These are phyloP conservation scores for Chrysanthemum seticuspe DNA, from an alignment of 129 eudicot species.

Conservation along the genomic window DNA sequence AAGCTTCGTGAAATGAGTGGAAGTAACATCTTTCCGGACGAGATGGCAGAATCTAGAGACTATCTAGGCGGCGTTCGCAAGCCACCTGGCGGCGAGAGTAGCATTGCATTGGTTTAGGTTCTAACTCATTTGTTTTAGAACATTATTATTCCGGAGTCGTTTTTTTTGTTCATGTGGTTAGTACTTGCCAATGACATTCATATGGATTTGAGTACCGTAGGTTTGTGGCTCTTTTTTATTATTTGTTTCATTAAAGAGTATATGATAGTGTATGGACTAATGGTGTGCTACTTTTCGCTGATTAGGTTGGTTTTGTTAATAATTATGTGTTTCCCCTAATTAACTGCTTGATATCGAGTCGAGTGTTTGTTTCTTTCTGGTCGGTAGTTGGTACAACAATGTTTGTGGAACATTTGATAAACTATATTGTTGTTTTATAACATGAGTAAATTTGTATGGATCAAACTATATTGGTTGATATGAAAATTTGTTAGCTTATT, in stretches of 20 bases:
- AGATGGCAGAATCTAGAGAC: constrained; percentile 80
- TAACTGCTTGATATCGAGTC: constrained; percentile 4
- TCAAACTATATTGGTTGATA: no score
- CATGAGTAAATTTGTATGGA: no score
- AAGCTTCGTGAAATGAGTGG: constrained; percentile 91
- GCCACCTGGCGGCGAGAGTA: constrained; percentile 99
- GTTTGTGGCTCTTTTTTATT: constrained; percentile 16
- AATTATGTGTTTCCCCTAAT: constrained; percentile 22
- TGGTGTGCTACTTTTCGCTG: constrained; percentile 25
- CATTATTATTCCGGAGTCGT: constrained; percentile 21
- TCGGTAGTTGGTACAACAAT: no score
- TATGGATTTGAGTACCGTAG: constrained; percentile 20
- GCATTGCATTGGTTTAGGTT: constrained; percentile 87
- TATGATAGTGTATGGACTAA: constrained; percentile 24
- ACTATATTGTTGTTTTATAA: no score
- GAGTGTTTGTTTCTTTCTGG: constrained; percentile 8
- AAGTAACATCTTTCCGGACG: constrained; percentile 84
- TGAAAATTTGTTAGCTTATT: no score
- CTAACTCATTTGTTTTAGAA: constrained; percentile 35
- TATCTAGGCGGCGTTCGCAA: constrained; percentile 92
- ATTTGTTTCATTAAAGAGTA: constrained; percentile 20
- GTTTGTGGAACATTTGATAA: background rate
- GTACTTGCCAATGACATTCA: constrained; percentile 22
- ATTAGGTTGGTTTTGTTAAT: constrained; percentile 33
- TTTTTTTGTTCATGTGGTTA: constrained; percentile 1